Base-by-base conservation (phyloP, 2,329 filamentous ascomycete species). In the Epichloe sylvatica region DNA sequence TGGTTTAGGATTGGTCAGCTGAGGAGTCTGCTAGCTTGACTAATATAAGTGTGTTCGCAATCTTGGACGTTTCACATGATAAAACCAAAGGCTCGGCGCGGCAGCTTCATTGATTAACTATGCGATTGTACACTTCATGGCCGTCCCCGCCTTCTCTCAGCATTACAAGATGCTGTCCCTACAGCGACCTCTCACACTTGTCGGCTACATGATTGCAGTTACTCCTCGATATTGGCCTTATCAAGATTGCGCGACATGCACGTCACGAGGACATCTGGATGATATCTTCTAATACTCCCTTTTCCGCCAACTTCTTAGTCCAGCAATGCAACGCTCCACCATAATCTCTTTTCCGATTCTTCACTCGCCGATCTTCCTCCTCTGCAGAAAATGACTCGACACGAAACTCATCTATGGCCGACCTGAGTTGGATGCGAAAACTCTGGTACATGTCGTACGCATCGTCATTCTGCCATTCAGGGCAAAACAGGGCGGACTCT, bases 311-410 rank as follows among this genome's bases (percentile, higher is more conserved):
- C 53, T 76, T 77, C 54, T 75, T 74, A 42, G 90, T 65, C 81
- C 86, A 91, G 37, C 66, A 70, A 56, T 85, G 79, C 21, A 91
- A 72, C 0, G 80, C 77, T 1, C 80, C 78, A 0, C 78, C 81
- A 59, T 85, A 86, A 59, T 94, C 85, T 58, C 79, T 75, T 57
- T 76, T 75, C 2, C 80, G 70, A 30, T 73, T 73, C 21, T 67
- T 66, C 3, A 80, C 76, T 44, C 74, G 72, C 43, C 70, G 65
- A 21, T 75, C 69, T 51, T 79, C 76, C 12, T 72, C 70, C 2
- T 66, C 67, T 38, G 73, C 65, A 13, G 57, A 56, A 5, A 64
- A 62, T 35, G 70, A 56, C 57, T 81, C 78, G n/a, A 68, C 67
- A 15, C 69, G 62, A 49, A 78, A 77, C 49, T 70, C 64, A 43